Conservation (phyloP, 495 filamentous ascomycete species). For the Daldinia decipiens region DNA sequence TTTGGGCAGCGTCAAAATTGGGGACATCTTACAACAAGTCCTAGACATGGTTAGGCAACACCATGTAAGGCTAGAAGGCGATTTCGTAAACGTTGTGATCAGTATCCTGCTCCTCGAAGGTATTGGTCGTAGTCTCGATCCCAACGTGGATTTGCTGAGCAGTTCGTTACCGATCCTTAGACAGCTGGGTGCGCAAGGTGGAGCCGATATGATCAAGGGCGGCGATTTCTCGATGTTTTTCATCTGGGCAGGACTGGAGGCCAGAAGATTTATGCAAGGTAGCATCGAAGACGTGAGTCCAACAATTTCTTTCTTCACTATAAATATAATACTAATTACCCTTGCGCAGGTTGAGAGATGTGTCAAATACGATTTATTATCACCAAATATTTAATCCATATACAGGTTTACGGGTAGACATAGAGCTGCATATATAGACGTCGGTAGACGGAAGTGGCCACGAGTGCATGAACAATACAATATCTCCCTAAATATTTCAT, state of each 20-base stretch:
- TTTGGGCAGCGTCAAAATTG: constrained; percentile 94
- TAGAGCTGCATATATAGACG: constrained; percentile 32
- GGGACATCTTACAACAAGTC: constrained; percentile 91
- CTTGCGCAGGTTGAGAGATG: constrained; percentile 71
- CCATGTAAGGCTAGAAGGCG: constrained; percentile 94
- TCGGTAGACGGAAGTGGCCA: constrained; percentile 16
- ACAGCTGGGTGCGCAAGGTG: constrained; percentile 82
- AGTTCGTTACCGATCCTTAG: constrained; percentile 92
- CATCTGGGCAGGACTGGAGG: constrained; percentile 92
- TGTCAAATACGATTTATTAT: constrained; percentile 84
- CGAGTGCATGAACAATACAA: constrained; percentile 2
- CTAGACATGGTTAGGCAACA: constrained; percentile 91
- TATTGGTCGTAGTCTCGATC: constrained; percentile 88
- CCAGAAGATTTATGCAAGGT: constrained; percentile 85
- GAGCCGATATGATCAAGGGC: constrained; percentile 70
- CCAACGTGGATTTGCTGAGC: constrained; percentile 83
- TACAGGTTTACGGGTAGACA: constrained; percentile 23
- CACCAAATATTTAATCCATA: constrained; percentile 75
- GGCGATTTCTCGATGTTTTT: constrained; percentile 94
- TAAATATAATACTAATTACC: constrained; percentile 35
- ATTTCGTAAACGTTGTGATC: constrained; percentile 98
- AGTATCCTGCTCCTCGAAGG: constrained; percentile 94
- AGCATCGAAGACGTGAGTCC: constrained; percentile 82
- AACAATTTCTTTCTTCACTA: not conserved
- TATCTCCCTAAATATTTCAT: constrained; percentile 5